Evolutionary conservation across 2,329 filamentous ascomycete species (phyloP), one percentile per base, ranked within the genome.

Genomic region (Ascochyta clinopodiicola): DNA sequence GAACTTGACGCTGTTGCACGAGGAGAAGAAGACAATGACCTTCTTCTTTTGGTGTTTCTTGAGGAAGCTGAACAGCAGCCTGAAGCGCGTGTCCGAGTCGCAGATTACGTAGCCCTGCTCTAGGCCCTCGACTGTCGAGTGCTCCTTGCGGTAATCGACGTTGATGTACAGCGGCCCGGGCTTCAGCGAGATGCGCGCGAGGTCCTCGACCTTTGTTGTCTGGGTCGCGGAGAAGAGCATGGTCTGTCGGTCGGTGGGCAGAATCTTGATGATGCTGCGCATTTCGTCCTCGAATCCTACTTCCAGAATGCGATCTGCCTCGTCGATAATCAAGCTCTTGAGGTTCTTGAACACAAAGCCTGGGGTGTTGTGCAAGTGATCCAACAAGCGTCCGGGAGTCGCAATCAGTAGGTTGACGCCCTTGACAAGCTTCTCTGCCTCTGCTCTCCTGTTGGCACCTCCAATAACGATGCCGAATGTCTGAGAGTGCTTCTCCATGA

Each of bases 161-260:
- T 98, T 97, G 82, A 99, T 95, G 78, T 97, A 98, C 12, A 99
- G 81, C 1, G 95, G 95, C 2, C 94, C 93, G 0, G 92, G 89
- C 32, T 92, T 87, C 43, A 99, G 83, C 4, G 95, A 99, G 72
- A 99, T 96, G 61, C 95, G 85, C 1, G 95, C 95, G 50, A 99
- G 83, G 77, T 99, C 95, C 78, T 98, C 94, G 64, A 99, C 95
- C 79, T 99, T 98, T 51, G 94, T 98, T 3, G 95, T 99, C 77
- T 98, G 95, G 4, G 95, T 99, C 13, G 95, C 95, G 13, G 92
- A 97, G 82, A 99, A 99, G n/a, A 99, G 85, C 88, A 96, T 95
- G 0, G 93, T 97, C 78, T 98, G 94, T 57, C 95, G 87, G 54
- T 96, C 88, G 64, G 89, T 89, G 42, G 93, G 72, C 17, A 98